Percentiles rank a stretch among this genome's conserved stretches.
These are phyloP conservation scores for Wallacemonas collosoma DNA, from an alignment of 208 protist species.

Conservation along the genomic window DNA sequence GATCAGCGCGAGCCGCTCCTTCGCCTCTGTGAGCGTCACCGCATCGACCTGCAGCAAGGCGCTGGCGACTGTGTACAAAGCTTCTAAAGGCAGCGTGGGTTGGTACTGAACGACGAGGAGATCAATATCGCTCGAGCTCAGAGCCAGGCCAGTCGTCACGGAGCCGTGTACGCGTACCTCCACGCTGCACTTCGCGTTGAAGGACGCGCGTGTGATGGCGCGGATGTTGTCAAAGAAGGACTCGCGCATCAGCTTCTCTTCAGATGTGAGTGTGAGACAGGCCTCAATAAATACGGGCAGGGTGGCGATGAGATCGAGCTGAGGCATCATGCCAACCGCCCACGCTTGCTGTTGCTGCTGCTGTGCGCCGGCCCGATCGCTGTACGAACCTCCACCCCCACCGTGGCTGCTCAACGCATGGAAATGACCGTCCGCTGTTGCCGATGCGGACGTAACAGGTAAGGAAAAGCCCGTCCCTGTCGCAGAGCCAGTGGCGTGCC, in stretches of 20 bases:
- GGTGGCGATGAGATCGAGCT: conserved; percentile 32
- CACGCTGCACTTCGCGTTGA: conserved; percentile 29
- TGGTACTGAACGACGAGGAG: conserved; percentile 76
- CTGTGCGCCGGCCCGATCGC: background rate
- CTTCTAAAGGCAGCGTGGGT: conserved; percentile 62
- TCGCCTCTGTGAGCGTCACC: conserved; percentile 32
- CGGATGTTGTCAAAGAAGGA: conserved; percentile 63
- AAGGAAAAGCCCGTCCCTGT: no score
- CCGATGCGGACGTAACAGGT: no score
- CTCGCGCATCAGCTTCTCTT: conserved; percentile 52
- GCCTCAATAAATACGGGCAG: conserved; percentile 63
- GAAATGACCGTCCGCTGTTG: no score
- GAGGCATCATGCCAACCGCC: conserved; percentile 7
- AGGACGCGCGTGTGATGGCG: conserved; percentile 35
- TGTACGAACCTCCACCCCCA: no score
- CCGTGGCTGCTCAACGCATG: no score
- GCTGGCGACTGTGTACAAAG: conserved; percentile 64
- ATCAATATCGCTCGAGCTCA: conserved; percentile 83
- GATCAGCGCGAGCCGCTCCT: conserved; percentile 27
- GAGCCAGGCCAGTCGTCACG: conserved; percentile 75
- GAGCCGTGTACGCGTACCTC: conserved; percentile 79
- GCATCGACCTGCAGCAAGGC: conserved; percentile 59
- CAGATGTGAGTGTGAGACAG: conserved; percentile 53
- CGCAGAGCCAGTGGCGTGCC: no score
- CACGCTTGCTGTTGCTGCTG: conserved; percentile 18